phyloP scores from a whole-genome alignment of 176 grass and related monocot species.

The Avena atlantica region DNA sequence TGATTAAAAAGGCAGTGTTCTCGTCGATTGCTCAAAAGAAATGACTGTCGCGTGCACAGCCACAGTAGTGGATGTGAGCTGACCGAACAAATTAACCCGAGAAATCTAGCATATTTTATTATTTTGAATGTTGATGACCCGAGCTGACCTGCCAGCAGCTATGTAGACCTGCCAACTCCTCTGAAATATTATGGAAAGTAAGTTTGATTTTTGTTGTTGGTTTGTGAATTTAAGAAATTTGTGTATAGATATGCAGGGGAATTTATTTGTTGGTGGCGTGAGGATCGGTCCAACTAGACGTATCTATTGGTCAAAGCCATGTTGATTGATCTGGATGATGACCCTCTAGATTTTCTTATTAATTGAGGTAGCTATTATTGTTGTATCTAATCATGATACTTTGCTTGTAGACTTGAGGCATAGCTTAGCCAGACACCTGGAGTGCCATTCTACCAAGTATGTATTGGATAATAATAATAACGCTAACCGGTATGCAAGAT shows the following conservation, averaged over 20 bases:
- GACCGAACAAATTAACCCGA: no score
- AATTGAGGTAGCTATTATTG: not conserved
- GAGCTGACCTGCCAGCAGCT: not conserved
- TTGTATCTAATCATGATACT: not conserved
- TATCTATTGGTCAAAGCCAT: slow-evolving; percentile 5
- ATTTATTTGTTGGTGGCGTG: not conserved
- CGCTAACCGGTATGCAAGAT: no score
- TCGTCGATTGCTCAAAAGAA: no score
- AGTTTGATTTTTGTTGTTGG: not conserved
- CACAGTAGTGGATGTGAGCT: no score
- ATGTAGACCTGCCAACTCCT: no score
- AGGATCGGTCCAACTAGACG: not conserved
- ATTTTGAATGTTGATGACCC: no score
- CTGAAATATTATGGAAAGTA: not conserved
- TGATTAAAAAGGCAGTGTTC: no score
- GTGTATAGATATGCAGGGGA: not conserved
- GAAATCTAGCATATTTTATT: no score
- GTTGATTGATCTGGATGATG: not conserved
- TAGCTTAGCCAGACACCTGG: slow-evolving; percentile 6
- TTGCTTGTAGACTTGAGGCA: not conserved
- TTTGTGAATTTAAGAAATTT: not conserved
- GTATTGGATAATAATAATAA: not conserved
- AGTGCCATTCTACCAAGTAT: not conserved
- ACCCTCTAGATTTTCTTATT: not conserved
- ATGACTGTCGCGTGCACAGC: no score